Percentiles rank a stretch among this genome's conserved stretches.
phyloP scores from a whole-genome alignment of 768 basidiomycete genomes.

The Polyporus arcularius region DNA sequence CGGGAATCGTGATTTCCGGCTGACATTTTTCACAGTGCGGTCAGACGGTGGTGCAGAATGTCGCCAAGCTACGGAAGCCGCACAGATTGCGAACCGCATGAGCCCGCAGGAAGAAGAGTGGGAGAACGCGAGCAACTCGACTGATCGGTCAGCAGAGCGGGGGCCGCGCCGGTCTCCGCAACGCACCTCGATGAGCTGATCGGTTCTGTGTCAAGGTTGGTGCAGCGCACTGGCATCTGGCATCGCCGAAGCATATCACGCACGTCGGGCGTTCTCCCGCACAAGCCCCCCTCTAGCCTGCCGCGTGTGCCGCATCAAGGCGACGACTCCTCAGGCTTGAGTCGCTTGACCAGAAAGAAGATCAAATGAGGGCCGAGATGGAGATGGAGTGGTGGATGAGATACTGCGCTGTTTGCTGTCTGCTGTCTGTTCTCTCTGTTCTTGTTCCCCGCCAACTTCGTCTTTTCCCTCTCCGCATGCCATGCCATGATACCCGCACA shows the following conservation, averaged over 20 bases:
- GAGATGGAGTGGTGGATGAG: neutral
- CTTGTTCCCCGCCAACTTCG: neutral
- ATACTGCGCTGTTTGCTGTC: neutral
- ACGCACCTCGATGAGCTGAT: conserved; percentile 11
- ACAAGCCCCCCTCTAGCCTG: neutral
- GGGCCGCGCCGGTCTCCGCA: conserved; percentile 17
- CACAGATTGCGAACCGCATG: conserved; percentile 26
- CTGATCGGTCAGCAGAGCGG: conserved; percentile 21
- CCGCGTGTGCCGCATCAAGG: neutral
- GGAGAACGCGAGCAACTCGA: conserved; percentile 27
- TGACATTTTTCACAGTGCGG: conserved; percentile 54
- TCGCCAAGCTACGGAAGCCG: conserved; percentile 39
- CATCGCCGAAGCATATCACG: neutral
- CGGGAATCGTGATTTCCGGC: conserved; percentile 15
- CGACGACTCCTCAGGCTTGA: neutral
- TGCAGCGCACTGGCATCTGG: neutral
- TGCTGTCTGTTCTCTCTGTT: neutral
- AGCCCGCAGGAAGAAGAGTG: conserved; percentile 31
- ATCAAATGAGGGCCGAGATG: neutral
- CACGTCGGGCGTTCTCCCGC: conserved; percentile 2
- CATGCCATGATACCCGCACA: neutral
- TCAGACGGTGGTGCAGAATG: conserved; percentile 86
- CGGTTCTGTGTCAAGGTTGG: conserved; percentile 1
- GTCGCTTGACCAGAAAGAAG: neutral
- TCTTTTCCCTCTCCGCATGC: neutral